These are phyloP conservation scores for Canavalia ensiformis DNA, from an alignment of 306 rosid species.

Conservation along the genomic window DNA sequence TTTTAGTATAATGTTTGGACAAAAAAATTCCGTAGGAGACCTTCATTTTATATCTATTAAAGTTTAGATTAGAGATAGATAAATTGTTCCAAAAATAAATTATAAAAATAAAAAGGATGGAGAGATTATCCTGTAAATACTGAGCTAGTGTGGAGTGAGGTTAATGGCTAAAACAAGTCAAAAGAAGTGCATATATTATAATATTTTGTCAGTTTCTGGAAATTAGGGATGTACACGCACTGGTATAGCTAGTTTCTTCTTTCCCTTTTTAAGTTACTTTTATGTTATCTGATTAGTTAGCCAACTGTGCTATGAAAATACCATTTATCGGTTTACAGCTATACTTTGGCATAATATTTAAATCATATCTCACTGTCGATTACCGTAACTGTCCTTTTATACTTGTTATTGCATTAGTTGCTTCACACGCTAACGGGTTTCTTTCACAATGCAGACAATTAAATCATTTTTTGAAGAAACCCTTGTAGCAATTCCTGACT, in stretches of 20 bases:
- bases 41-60: background rate
- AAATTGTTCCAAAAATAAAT: background rate
- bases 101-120: background rate
- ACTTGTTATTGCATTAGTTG: constrained; percentile 37
- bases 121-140: background rate
- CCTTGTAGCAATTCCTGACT: constrained; percentile 83
- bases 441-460: constrained; percentile 68
- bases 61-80: background rate
- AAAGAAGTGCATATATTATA: background rate
- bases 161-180: background rate
- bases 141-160: constrained; percentile 4
- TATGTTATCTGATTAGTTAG: background rate
- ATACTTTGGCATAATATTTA: constrained; percentile 26
- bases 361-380: constrained; percentile 20
- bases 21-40: background rate
- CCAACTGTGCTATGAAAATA: background rate
- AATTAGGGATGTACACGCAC: constrained; percentile 5
- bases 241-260: constrained; percentile 1
- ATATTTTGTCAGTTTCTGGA: background rate
- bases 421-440: constrained; percentile 43
- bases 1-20: background rate
- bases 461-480: constrained; percentile 91
- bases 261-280: constrained; percentile 6
- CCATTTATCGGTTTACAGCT: background rate
- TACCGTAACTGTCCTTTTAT: constrained; percentile 17